phyloP scores from a whole-genome alignment of 257 asterid species.

The Linderniella brevidens region DNA sequence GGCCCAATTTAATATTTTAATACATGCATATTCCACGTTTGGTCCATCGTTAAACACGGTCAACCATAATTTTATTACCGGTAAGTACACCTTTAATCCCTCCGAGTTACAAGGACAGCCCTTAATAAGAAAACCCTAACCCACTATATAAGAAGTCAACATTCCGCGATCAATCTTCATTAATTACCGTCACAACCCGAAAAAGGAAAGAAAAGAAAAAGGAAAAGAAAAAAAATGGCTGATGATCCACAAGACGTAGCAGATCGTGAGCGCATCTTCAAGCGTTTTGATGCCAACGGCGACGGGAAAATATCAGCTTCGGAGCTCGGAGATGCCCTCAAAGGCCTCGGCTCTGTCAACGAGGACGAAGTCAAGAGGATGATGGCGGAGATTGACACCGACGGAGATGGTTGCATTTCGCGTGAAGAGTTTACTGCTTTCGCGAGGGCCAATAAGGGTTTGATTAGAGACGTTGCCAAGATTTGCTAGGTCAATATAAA shows the following conservation, averaged over 20 bases:
- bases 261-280: conserved; percentile 61
- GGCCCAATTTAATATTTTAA: too few relatives aligned
- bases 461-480: conserved; percentile 65
- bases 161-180: too few relatives aligned
- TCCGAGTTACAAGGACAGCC: too few relatives aligned
- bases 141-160: too few relatives aligned
- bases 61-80: too few relatives aligned
- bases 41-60: too few relatives aligned
- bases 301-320: conserved; percentile 64
- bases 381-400: conserved; percentile 82
- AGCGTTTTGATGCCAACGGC: conserved; percentile 64
- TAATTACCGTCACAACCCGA: too few relatives aligned
- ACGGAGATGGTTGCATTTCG: conserved; percentile 72
- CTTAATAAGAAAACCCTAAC: too few relatives aligned
- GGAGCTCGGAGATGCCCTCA: conserved; percentile 68
- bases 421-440: conserved; percentile 46
- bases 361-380: conserved; percentile 50
- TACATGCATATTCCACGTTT: too few relatives aligned
- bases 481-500: conserved; percentile 19
- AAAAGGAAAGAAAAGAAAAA: too few relatives aligned
- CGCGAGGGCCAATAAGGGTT: conserved; percentile 56
- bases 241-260: conserved; percentile 47
- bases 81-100: too few relatives aligned
- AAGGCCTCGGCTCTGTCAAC: conserved; percentile 51
- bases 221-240: background rate